Evolutionary conservation across 495 filamentous ascomycete species (phyloP).

Genomic region (Chaetomium tenue): DNA sequence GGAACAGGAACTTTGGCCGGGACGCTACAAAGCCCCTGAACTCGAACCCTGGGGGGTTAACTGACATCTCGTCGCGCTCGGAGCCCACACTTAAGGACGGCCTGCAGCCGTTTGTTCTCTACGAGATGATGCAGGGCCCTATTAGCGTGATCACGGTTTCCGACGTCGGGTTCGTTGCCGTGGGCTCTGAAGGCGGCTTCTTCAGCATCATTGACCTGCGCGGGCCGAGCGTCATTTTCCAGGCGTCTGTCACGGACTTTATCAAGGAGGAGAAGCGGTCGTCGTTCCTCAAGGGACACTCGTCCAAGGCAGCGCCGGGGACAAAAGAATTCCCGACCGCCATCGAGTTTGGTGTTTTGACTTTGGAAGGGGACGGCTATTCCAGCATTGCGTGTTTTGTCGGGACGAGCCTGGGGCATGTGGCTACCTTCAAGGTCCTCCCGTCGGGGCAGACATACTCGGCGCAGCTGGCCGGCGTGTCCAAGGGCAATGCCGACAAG

Average conservation of each 20-base stretch:
- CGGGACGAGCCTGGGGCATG: slow-evolving; percentile 77
- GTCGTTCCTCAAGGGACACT: slow-evolving; percentile 56
- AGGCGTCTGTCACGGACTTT: slow-evolving; percentile 63
- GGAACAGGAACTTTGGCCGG: slow-evolving; percentile 54
- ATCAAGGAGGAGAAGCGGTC: slow-evolving; percentile 65
- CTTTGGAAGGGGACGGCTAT: slow-evolving; percentile 86
- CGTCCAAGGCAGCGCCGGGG: slow-evolving; percentile 40
- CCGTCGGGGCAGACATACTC: slow-evolving; percentile 70
- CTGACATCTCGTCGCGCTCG: slow-evolving; percentile 66
- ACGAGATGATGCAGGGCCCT: slow-evolving; percentile 76
- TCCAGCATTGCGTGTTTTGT: slow-evolving; percentile 92
- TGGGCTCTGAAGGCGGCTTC: slow-evolving; percentile 76
- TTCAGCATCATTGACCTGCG: slow-evolving; percentile 80
- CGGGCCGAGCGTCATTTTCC: slow-evolving; percentile 84
- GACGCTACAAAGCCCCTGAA: slow-evolving; percentile 52
- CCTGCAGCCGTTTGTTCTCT: slow-evolving; percentile 72
- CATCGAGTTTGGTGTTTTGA: slow-evolving; percentile 92
- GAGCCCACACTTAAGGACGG: slow-evolving; percentile 83
- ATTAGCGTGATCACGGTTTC: slow-evolving; percentile 78
- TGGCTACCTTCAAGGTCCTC: slow-evolving; percentile 86
- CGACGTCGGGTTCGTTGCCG: slow-evolving; percentile 86
- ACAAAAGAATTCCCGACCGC: slow-evolving; percentile 69
- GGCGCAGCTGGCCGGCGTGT: slow-evolving; percentile 67
- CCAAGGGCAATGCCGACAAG: slow-evolving; percentile 65
- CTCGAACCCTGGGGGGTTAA: slow-evolving; percentile 61